Conservation (phyloP, 148 eudicot species). For the Fagopyrum homotropicum region DNA sequence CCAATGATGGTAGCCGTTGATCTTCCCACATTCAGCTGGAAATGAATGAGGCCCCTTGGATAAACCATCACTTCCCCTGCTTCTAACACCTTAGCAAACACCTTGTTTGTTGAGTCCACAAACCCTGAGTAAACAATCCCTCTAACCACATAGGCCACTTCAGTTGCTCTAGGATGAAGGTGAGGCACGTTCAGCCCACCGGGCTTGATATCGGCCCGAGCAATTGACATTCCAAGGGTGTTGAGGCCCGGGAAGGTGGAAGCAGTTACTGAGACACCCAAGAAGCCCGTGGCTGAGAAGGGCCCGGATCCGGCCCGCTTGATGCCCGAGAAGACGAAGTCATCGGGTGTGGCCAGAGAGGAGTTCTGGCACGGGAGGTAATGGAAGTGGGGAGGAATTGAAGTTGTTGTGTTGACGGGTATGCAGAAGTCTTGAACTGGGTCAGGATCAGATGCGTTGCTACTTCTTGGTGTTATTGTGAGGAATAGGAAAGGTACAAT, state of each 20-base stretch:
- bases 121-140: conserved; percentile 73
- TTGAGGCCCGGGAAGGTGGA: conserved; percentile 61
- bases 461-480: not conserved
- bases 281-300: conserved; percentile 31
- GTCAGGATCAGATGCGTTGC: conserved; percentile 60
- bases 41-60: conserved; percentile 73
- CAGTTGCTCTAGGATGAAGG: conserved; percentile 83
- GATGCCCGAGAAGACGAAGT: conserved; percentile 58
- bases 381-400: not conserved
- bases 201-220: conserved; percentile 53
- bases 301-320: conserved; percentile 26
- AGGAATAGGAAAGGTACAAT: not conserved
- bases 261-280: conserved; percentile 40
- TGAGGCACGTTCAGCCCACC: conserved; percentile 73
- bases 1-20: conserved; percentile 58
- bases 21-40: conserved; percentile 73
- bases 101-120: conserved; percentile 50
- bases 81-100: conserved; percentile 64
- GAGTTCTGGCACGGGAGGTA: conserved; percentile 47
- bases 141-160: conserved; percentile 52
- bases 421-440: conserved; percentile 75
- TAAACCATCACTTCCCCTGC: conserved; percentile 90
- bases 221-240: conserved; percentile 74
- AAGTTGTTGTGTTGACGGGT: conserved; percentile 19
- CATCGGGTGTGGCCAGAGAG: conserved; percentile 41